Evolutionary conservation across 1,284 basidiomycete genomes (phyloP).

Genomic region (Porodaedalea pini): DNA sequence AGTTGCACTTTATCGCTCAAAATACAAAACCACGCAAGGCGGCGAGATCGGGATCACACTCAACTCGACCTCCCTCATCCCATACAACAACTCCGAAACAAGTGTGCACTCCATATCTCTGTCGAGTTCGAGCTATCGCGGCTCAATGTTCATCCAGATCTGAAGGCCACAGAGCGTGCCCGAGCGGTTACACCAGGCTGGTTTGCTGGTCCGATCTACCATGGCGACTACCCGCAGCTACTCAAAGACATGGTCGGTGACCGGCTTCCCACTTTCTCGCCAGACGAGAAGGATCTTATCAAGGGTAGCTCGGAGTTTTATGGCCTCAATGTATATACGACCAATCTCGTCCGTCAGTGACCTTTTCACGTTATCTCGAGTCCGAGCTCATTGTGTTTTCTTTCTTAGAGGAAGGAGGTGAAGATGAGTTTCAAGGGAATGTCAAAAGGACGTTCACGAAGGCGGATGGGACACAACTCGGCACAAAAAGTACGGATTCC

Average conservation of each 20-base stretch:
- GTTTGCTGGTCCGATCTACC: slow-evolving; percentile 72
- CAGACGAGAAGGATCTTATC: slow-evolving; percentile 42
- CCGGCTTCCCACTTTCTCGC: slow-evolving; percentile 64
- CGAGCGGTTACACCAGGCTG: slow-evolving; percentile 64
- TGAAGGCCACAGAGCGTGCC: slow-evolving; percentile 61
- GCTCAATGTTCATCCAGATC: slow-evolving; percentile 36
- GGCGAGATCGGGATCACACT: slow-evolving; percentile 73
- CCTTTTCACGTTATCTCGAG: neutral
- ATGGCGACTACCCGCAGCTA: slow-evolving; percentile 61
- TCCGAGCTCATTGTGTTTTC: neutral
- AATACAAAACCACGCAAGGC: slow-evolving; percentile 52
- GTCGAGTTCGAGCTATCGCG: neutral
- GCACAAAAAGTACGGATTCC: slow-evolving; percentile 41
- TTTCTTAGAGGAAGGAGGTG: slow-evolving; percentile 37
- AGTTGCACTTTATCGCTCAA: slow-evolving; percentile 57
- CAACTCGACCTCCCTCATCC: slow-evolving; percentile 68
- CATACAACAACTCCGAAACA: slow-evolving; percentile 60
- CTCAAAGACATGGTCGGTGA: slow-evolving; percentile 59
- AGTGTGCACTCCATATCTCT: slow-evolving; percentile 41
- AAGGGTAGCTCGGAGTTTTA: slow-evolving; percentile 71
- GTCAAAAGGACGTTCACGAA: slow-evolving; percentile 51
- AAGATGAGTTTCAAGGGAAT: slow-evolving; percentile 20
- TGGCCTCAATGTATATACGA: slow-evolving; percentile 72
- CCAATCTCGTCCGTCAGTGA: slow-evolving; percentile 41
- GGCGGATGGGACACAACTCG: slow-evolving; percentile 64